Percentiles rank a stretch among this genome's conserved stretches.
phyloP scores from a whole-genome alignment of 2,329 filamentous ascomycete species.

The Periconia macrospinosa region DNA sequence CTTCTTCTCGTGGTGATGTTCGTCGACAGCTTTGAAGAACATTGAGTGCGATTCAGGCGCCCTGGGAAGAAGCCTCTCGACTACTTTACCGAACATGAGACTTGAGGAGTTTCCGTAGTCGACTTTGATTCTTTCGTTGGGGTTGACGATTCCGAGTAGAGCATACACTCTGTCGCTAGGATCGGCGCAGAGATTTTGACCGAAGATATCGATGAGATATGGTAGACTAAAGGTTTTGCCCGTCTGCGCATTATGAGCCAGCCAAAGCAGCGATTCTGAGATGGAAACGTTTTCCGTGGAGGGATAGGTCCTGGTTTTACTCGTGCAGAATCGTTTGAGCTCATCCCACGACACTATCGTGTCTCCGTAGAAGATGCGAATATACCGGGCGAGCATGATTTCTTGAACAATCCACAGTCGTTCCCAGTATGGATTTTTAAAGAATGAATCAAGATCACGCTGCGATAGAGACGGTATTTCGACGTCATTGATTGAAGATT shows the following conservation, averaged over 20 bases:
- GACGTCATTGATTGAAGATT: not conserved
- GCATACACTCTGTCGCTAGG: not conserved
- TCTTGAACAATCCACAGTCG: not conserved
- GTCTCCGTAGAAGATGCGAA: not conserved
- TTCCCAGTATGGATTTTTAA: not conserved
- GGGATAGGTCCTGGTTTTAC: not conserved
- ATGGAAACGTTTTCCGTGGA: not conserved
- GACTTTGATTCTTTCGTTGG: not conserved
- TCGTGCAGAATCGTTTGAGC: not conserved
- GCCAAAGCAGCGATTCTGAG: not conserved
- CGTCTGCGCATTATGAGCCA: not conserved
- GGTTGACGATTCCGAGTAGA: not conserved
- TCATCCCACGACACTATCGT: not conserved
- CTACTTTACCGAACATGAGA: not conserved
- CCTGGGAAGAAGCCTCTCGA: not conserved
- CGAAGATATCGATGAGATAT: not conserved
- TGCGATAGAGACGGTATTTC: not conserved
- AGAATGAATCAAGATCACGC: not conserved
- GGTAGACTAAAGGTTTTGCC: not conserved
- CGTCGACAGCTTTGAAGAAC: not conserved
- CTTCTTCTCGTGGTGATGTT: not conserved
- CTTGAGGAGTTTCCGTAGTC: not conserved
- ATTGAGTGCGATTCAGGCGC: not conserved
- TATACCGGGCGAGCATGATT: not conserved
- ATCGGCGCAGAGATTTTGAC: not conserved